Base-by-base conservation (phyloP, 306 rosid species). In the Glycyrrhiza uralensis region DNA sequence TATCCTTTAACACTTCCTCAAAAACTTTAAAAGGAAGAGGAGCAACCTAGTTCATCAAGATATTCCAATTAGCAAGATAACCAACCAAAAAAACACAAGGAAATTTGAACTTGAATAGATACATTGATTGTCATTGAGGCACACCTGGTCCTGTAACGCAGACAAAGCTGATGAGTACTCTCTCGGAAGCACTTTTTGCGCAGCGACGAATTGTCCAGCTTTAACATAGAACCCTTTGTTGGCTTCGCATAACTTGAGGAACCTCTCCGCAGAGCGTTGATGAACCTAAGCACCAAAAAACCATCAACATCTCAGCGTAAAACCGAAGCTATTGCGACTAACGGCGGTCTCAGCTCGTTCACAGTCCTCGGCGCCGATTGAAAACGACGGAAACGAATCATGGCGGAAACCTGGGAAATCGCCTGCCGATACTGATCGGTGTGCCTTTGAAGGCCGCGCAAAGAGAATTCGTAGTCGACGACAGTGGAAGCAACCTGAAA, bases 151-250 rank as follows among this genome's bases (percentile, higher is more conserved):
- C 71, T 90, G 90, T 30, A 93, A 76, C 18, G 90, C 65, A 11
- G 96, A 88, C 44, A 93, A 83, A 71, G 80, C 81, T 24, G 89
- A 81, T 32, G 97, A 79, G 79, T 93, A 93, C 61, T 93, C 98
- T 59, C 55, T 84, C 2, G 98, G 96, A 74, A 84, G 80, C 85
- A 81, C 87, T 20, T 81, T 83, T 82, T 90, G 45, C 32, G 97
- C 68, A 63, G 92, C 85, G 70, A 81, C 93, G 83, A 82, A 90
- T 79, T 93, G 97, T 63, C 97, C 98, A 58, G 97, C 98, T 76
- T 93, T 93, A 66, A 88, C 97, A 67, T 93, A 93, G 73, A 93
- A 90, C 10, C 98, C 97, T 84, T 84, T 90, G 61, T 93, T 93
- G 59, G 72, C 85, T 69, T 93, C 97, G 46, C 98, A 93, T 78